These are phyloP conservation scores for Ophiosphaerella herpotricha DNA, from an alignment of 2,329 filamentous ascomycete genomes.

Conservation along the genomic window DNA sequence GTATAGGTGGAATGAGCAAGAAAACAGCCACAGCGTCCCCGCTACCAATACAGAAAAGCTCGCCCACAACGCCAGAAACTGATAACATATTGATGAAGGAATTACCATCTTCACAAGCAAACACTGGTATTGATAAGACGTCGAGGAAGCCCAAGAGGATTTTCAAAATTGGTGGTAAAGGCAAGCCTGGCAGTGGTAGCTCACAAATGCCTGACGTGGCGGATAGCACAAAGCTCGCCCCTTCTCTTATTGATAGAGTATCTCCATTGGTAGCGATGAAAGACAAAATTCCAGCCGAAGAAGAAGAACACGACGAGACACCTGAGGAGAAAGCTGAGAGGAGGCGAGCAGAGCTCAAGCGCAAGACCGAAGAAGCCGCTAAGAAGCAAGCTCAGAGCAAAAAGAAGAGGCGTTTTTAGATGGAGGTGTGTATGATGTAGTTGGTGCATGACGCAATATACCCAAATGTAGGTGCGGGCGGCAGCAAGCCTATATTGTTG, in stretches of 20 bases:
- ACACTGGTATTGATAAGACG: slow-evolving; percentile 3
- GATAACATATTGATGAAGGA: slow-evolving; percentile 1
- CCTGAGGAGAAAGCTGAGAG: slow-evolving; percentile 59
- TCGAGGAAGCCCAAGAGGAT: slow-evolving; percentile 20
- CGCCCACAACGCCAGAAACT: background rate
- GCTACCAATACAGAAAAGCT: background rate
- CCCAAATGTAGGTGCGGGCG: no score
- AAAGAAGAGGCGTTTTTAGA: slow-evolving; percentile 39
- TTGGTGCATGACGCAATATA: no score
- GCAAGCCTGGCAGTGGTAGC: slow-evolving; percentile 10
- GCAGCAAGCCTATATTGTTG: no score
- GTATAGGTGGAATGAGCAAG: slow-evolving; percentile 35
- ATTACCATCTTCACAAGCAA: slow-evolving; percentile 5
- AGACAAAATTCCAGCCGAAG: slow-evolving; percentile 11
- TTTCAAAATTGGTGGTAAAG: slow-evolving; percentile 43
- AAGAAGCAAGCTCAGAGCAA: slow-evolving; percentile 55
- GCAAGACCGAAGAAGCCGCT: slow-evolving; percentile 56
- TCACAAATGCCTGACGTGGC: slow-evolving; percentile 5
- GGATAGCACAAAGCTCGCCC: slow-evolving; percentile 4
- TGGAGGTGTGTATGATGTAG: no score
- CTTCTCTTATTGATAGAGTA: slow-evolving; percentile 1
- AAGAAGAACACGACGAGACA: slow-evolving; percentile 39
- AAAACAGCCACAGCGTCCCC: slow-evolving; percentile 4
- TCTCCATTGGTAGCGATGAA: background rate
- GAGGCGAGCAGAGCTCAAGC: slow-evolving; percentile 62